A percentile compares a stretch with the other conserved stretches of the same genome.
Evolutionary conservation across 805 yeast species (phyloP).

Genomic region (Wickerhamomyces queroliae): DNA sequence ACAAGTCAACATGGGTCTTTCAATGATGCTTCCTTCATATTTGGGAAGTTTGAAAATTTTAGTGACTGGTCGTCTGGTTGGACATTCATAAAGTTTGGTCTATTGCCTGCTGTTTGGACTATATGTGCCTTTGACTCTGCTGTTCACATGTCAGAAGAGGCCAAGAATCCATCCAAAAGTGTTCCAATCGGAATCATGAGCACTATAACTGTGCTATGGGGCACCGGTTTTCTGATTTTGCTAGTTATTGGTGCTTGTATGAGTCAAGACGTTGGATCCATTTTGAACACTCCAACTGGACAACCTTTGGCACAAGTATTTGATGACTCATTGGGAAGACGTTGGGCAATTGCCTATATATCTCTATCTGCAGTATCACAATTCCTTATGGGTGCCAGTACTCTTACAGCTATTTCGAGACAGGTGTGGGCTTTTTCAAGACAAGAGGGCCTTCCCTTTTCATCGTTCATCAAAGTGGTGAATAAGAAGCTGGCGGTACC

Average conservation of each 20-base stretch:
- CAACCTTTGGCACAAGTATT: conserved; percentile 63
- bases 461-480: conserved; percentile 50
- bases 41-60: conserved; percentile 42
- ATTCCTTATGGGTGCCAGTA: conserved; percentile 60
- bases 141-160: conserved; percentile 72
- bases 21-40: conserved; percentile 46
- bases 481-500: conserved; percentile 54
- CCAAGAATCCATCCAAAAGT: conserved; percentile 52
- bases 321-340: conserved; percentile 54
- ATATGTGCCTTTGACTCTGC: conserved; percentile 71
- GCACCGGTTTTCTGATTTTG: conserved; percentile 51
- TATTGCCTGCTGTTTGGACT: conserved; percentile 72
- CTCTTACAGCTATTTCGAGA: conserved; percentile 55
- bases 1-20: conserved; percentile 28
- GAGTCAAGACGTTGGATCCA: conserved; percentile 34
- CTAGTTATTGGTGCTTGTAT: conserved; percentile 52
- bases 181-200: conserved; percentile 64
- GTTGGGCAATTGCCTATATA: conserved; percentile 64
- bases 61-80: conserved; percentile 57
- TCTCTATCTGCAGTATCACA: conserved; percentile 52
- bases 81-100: conserved; percentile 42
- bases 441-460: conserved; percentile 67
- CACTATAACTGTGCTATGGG: conserved; percentile 49
- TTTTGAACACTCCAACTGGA: conserved; percentile 43
- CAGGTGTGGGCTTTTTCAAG: conserved; percentile 73